Conservation (phyloP, 1,139 yeast genomes). For the Scheffersomyces quercinus region DNA sequence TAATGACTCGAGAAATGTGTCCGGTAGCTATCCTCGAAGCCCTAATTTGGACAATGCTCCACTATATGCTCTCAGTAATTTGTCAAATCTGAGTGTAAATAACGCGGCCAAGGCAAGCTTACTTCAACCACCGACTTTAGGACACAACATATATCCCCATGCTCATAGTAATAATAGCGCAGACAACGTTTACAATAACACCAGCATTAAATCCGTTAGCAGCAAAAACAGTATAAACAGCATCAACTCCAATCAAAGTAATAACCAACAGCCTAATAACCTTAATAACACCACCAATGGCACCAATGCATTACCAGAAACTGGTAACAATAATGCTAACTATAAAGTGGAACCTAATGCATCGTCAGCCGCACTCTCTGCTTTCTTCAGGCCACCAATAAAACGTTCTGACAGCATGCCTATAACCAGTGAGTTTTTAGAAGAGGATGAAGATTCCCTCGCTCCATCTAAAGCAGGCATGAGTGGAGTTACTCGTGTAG, state of each 20-base stretch:
- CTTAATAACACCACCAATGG: no score
- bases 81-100: neutral
- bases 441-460: neutral
- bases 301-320: no score
- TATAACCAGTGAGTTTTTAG: constrained; percentile 10
- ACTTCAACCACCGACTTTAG: neutral
- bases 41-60: neutral
- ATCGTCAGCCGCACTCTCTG: constrained; percentile 64
- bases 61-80: neutral
- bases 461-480: neutral
- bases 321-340: constrained; percentile 4
- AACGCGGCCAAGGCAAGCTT: neutral
- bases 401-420: constrained; percentile 41
- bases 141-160: neutral
- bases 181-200: neutral
- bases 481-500: neutral
- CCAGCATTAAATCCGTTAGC: neutral
- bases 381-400: constrained; percentile 48
- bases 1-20: neutral
- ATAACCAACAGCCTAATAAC: neutral
- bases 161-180: no score
- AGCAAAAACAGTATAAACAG: neutral
- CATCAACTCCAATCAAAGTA: neutral
- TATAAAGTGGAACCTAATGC: constrained; percentile 49
- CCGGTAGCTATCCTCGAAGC: neutral